Percentiles rank a stretch among this genome's conserved stretches.
Conservation (phyloP, 352 stramenopile genomes). For the Blastocystis sp. region DNA sequence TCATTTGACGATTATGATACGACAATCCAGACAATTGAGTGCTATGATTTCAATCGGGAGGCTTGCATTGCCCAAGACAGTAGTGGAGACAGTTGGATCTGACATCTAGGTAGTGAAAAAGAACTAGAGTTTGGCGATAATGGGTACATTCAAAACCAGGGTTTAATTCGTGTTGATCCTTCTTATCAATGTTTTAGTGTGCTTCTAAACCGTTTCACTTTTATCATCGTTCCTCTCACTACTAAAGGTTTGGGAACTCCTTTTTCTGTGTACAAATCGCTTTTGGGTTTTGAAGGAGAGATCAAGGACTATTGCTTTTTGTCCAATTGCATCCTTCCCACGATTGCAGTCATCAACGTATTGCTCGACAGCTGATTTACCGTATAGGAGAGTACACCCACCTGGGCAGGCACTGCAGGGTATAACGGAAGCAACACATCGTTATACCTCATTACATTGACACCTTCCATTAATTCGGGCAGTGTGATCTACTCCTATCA, state of each 20-base stretch:
- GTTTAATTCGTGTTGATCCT: constrained; percentile 38
- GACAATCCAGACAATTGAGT: background rate
- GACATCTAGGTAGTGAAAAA: background rate
- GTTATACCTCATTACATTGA: background rate
- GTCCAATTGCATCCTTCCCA: constrained; percentile 12
- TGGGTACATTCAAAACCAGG: background rate
- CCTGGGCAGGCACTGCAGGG: constrained; percentile 24
- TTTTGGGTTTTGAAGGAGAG: background rate
- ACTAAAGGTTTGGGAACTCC: background rate
- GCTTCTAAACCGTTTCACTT: constrained; percentile 17
- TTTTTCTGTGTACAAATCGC: constrained; percentile 31
- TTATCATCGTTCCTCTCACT: constrained; percentile 19
- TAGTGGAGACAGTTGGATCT: background rate
- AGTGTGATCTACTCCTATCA: constrained; percentile 13
- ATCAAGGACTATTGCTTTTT: constrained; percentile 46
- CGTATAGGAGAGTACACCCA: constrained; percentile 9
- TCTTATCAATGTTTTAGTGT: constrained; percentile 15
- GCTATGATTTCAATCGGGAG: constrained; percentile 35
- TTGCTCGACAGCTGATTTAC: background rate
- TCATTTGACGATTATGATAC: background rate
- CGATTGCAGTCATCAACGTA: constrained; percentile 9
- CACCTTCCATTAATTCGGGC: background rate
- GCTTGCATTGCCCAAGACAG: background rate
- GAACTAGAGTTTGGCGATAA: constrained; percentile 47
- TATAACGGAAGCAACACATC: constrained; percentile 27